Evolutionary conservation across 140 eudicot genomes (phyloP).

Genomic region (Flaveria floridana): DNA sequence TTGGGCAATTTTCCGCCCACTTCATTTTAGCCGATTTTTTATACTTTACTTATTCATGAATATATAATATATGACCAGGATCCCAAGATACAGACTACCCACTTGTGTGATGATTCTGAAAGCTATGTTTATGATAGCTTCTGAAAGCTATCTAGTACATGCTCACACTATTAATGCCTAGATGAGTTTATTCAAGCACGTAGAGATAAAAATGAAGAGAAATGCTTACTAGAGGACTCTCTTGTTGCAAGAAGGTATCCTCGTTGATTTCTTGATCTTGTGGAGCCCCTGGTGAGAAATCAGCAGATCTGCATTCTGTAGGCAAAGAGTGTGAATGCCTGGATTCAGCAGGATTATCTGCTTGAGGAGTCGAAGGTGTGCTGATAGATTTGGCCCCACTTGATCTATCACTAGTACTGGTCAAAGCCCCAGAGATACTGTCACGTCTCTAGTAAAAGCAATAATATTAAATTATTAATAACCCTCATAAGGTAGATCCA

Average conservation of each 20-base stretch:
- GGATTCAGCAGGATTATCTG: slow-evolving; percentile 66
- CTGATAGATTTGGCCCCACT: slow-evolving; percentile 78
- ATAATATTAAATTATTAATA: slow-evolving; percentile 7
- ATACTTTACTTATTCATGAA: too few species aligned
- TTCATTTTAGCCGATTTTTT: neutral
- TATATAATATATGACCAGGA: slow-evolving; percentile 1
- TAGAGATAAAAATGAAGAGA: slow-evolving; percentile 3
- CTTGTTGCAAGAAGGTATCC: slow-evolving; percentile 61
- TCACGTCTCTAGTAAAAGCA: slow-evolving; percentile 67
- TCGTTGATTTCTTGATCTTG: slow-evolving; percentile 57
- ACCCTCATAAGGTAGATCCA: slow-evolving; percentile 3
- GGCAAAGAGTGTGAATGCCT: slow-evolving; percentile 65
- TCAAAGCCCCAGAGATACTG: slow-evolving; percentile 62
- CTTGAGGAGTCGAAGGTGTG: slow-evolving; percentile 90
- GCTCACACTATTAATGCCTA: neutral
- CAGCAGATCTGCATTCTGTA: slow-evolving; percentile 64
- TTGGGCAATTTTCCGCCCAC: neutral
- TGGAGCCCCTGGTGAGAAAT: slow-evolving; percentile 49
- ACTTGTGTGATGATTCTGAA: neutral
- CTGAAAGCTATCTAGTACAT: neutral
- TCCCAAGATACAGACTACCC: slow-evolving; percentile 2
- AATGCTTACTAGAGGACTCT: slow-evolving; percentile 72
- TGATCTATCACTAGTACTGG: slow-evolving; percentile 87
- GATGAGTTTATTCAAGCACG: slow-evolving; percentile 8
- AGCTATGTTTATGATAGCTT: too few species aligned